Evolutionary conservation across 108 stramenopile genomes (phyloP).

Genomic region (Cyclotella cryptica): DNA sequence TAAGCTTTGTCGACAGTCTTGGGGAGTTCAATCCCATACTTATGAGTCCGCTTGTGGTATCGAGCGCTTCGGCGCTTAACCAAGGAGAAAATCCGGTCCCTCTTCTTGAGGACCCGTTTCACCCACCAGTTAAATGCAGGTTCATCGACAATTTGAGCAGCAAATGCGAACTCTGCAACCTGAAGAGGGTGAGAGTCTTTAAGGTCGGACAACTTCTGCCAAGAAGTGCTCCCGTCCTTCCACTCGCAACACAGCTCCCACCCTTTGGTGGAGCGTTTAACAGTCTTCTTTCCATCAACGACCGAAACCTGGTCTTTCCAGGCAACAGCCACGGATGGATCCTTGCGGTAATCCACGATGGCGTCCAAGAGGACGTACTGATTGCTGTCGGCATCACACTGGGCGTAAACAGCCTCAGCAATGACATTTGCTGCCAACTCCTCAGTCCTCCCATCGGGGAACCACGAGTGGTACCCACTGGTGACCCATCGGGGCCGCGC

Average conservation of each 20-base stretch:
- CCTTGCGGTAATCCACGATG: not conserved
- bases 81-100: not conserved
- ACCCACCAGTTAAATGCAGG: constrained; percentile 20
- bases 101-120: not conserved
- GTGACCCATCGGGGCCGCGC: too few species aligned
- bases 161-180: constrained; percentile 33
- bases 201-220: constrained; percentile 18
- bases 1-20: not conserved
- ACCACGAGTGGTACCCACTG: not conserved
- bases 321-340: constrained; percentile 22
- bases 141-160: constrained; percentile 23
- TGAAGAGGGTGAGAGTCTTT: constrained; percentile 43
- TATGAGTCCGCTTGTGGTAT: not conserved
- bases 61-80: not conserved
- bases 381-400: not conserved
- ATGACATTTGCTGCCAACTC: constrained; percentile 6
- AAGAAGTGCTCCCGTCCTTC: not conserved
- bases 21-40: not conserved
- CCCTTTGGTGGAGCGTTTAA: not conserved
- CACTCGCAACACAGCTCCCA: not conserved
- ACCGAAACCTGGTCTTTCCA: too few species aligned
- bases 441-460: not conserved
- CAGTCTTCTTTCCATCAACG: not conserved
- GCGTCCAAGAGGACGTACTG: not conserved
- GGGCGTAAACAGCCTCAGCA: not conserved